Base-by-base conservation (phyloP, 2,329 filamentous ascomycete genomes). In the Dactylellina leptospora region DNA sequence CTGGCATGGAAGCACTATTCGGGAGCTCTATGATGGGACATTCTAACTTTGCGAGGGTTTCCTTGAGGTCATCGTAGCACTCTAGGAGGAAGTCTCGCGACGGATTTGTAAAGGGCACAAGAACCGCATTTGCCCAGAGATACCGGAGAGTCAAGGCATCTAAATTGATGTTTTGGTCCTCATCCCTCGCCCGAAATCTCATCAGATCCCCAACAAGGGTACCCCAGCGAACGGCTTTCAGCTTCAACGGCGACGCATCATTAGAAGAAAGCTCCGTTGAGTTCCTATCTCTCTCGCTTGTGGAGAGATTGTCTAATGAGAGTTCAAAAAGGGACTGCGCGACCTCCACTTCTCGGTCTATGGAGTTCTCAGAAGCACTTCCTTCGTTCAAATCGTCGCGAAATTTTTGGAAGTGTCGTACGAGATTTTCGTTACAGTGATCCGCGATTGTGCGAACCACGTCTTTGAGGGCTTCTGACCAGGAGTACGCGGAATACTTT, bases 1-100 rank as follows among this genome's bases (percentile, higher is more conserved):
- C 90, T 0, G 92, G 87, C 88, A 99, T 96, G 18, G 93, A 85
- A 0, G 87, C 85, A 77, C 96, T 73, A 40, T 74, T 74, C 10
- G 73, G 82, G 11, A 97, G 82, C 30, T 84, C 82, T 10, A 90
- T 85, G 0, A 82, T 80, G 25, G 81, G 81, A n/a, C 81, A 81
- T 11, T 80, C 81, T 9, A 83, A 78, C 2, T 81, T 80, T 23
- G 81, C 76, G 11, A 90, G 80, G 9, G 86, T 80, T 2, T 76
- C 77, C 76, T 87, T 86, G 10, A 91, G 79, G 74, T 90, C 87
- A 68, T 75, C 74, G 40, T 76, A 77, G 51, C 75, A 76, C 42
- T 74, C 74, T 16, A 77, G 50, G 10, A 76, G 45, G 47, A 76
- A 76, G 51, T 77, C 76, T 20, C 76, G 58, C 4, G 74, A 74